phyloP scores from a whole-genome alignment of 2,329 filamentous ascomycete species.

The Cladorrhinum sp. region DNA sequence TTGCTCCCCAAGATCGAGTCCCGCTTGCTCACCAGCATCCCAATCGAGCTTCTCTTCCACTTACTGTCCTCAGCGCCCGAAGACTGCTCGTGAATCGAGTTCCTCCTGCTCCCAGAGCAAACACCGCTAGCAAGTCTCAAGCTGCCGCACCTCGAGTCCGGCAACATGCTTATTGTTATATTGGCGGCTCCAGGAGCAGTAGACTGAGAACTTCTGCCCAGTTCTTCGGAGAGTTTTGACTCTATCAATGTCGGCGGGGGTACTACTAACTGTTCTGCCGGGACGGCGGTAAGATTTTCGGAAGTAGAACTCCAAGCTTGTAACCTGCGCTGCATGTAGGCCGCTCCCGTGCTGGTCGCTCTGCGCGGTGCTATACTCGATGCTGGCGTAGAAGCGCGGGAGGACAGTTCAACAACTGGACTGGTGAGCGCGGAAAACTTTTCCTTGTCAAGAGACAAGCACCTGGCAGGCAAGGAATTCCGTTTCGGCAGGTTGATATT shows the following conservation, averaged over 20 bases:
- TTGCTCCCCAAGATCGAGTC: background rate
- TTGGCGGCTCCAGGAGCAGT: background rate
- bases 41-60: background rate
- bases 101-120: background rate
- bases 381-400: conserved; percentile 21
- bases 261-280: background rate
- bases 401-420: conserved; percentile 6
- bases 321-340: conserved; percentile 43
- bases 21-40: background rate
- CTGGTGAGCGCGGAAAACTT: background rate
- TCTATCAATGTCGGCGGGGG: background rate
- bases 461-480: conserved; percentile 12
- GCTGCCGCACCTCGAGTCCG: background rate
- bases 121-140: background rate
- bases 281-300: background rate
- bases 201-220: background rate
- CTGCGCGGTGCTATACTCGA: conserved; percentile 34
- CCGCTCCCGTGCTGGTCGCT: conserved; percentile 45
- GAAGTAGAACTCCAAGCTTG: conserved; percentile 14
- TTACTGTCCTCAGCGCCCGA: background rate
- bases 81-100: background rate
- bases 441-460: background rate
- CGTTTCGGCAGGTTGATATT: conserved; percentile 4
- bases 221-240: background rate
- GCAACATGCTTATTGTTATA: background rate